Evolutionary conservation across 129 eudicot genomes (phyloP), one percentile per base, ranked within the genome.

Genomic region (Saposhnikovia divaricata): DNA sequence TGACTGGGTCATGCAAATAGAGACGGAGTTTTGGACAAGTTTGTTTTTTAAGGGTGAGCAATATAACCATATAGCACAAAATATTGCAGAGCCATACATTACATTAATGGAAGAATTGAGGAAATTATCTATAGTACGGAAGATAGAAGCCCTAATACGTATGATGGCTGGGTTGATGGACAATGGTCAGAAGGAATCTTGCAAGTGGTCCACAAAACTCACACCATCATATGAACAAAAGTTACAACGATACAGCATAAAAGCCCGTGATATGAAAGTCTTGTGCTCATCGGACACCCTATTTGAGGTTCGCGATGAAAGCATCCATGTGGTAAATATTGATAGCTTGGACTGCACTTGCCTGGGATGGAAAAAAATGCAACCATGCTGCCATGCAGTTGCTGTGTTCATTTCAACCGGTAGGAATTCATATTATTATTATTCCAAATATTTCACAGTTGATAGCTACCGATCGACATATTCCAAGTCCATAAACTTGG

Each of bases 301-400:
- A 19, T 89, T 89, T 76, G 97, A 92, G 84, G 97, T 92, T 71
- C 96, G 90, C 34, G 97, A 90, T 72, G 90, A 90, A 6, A 87
- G 87, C 50, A 87, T 89, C 27, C 93, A 92, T 82, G 97, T 92
- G 48, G 96, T 92, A 84, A 86, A 92, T 80, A 65, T 85, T 15
- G 80, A 88, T 84, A 89, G 77, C 69, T 79, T 86, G 89, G 91
- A 89, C 55, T 92, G 97, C 82, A 92, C 93, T 75, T 92, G 97
- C 84, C 75, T 92, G 43, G 96, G 87, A 73, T 92, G 96, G 97
- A 85, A 87, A 71, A 84, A 84, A 78, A 82, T 81, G 59, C 74
- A 90, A 25, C 97, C 97, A 7, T 92, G 97, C 78, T 81, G 93
- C 47, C 97, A 92, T 45, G 96, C 97, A 21, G 82, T 87, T 75